phyloP scores from a whole-genome alignment of 345 rosid genomes.

The Anacardium occidentale region DNA sequence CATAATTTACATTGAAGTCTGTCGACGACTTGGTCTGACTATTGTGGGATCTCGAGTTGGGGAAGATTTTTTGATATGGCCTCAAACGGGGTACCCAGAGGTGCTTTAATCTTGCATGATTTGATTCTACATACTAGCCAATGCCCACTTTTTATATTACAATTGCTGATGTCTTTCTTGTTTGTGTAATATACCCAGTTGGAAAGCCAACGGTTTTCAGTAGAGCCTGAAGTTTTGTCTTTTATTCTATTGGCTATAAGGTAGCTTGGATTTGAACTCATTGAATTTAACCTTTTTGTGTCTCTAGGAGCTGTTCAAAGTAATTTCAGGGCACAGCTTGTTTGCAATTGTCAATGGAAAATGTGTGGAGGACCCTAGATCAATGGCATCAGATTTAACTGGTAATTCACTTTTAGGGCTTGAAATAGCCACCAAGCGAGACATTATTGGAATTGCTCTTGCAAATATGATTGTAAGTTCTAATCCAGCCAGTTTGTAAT shows the following conservation, averaged over 20 bases:
- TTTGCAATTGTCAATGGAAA: slow-evolving; percentile 79
- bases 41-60: slow-evolving; percentile 95
- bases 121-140: background rate
- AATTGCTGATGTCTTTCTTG: slow-evolving; percentile 6
- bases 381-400: slow-evolving; percentile 90
- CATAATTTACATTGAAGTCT: slow-evolving; percentile 90
- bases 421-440: slow-evolving; percentile 78
- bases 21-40: slow-evolving; percentile 65
- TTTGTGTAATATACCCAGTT: background rate
- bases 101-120: slow-evolving; percentile 32
- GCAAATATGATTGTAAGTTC: slow-evolving; percentile 88
- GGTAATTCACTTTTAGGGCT: slow-evolving; percentile 72
- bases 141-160: background rate
- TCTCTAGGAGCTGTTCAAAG: slow-evolving; percentile 76
- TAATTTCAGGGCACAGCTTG: slow-evolving; percentile 76
- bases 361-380: slow-evolving; percentile 84
- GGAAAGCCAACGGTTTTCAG: background rate
- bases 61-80: slow-evolving; percentile 96
- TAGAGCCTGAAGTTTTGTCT: background rate
- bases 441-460: slow-evolving; percentile 86
- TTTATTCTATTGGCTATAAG: background rate
- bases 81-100: slow-evolving; percentile 78
- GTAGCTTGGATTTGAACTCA: background rate
- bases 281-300: slow-evolving; percentile 13
- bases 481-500: slow-evolving; percentile 6